A percentile compares a stretch with the other conserved stretches of the same genome.
Conservation (phyloP, 495 filamentous ascomycete genomes). For the Parmelia sp. region DNA sequence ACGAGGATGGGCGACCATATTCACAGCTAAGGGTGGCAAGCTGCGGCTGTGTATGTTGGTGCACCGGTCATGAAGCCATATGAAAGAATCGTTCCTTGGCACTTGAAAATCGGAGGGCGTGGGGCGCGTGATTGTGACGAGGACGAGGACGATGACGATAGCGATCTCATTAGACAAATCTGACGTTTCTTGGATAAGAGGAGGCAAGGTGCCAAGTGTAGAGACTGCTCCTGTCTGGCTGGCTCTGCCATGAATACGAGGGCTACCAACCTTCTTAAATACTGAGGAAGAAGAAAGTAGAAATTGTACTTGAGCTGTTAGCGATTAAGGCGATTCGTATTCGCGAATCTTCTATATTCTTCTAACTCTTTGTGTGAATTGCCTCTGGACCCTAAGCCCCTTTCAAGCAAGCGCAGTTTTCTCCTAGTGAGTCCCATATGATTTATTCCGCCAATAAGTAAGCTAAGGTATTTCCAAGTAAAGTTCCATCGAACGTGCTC, state of each 20-base stretch:
- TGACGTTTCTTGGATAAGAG: not conserved
- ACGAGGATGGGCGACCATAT: not conserved
- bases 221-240: not conserved
- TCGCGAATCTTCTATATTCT: not conserved
- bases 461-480: no score
- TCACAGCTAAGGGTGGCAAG: slow-evolving; percentile 4
- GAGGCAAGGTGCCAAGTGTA: not conserved
- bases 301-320: not conserved
- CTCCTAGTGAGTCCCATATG: no score
- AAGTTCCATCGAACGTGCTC: no score
- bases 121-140: not conserved
- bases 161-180: not conserved
- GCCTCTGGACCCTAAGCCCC: not conserved
- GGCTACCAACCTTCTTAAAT: not conserved
- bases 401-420: not conserved
- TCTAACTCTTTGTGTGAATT: not conserved
- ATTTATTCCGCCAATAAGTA: no score
- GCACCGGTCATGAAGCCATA: not conserved
- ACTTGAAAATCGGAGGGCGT: not conserved
- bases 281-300: not conserved
- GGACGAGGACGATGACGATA: not conserved
- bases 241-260: not conserved
- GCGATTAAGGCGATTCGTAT: not conserved
- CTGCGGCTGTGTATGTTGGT: not conserved
- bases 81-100: not conserved